These are phyloP conservation scores for Globisporangium spinosum DNA, from an alignment of 352 stramenopile species.

Conservation along the genomic window DNA sequence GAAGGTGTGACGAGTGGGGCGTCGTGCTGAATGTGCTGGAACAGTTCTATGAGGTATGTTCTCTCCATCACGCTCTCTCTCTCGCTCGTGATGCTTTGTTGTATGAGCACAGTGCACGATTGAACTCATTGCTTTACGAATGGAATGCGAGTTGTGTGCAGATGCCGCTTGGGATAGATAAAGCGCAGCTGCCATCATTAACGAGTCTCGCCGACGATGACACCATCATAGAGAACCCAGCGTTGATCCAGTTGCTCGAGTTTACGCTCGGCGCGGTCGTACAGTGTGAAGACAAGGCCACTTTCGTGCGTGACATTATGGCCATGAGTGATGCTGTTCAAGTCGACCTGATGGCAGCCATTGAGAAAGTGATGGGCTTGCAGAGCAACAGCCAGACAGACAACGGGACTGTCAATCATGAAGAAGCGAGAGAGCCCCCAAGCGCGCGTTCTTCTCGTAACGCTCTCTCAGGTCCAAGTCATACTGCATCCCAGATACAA, in stretches of 20 bases:
- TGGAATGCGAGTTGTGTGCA: neutral
- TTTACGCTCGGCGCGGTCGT: slow-evolving; percentile 49
- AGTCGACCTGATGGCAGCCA: slow-evolving; percentile 59
- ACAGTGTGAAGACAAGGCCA: slow-evolving; percentile 49
- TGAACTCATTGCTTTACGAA: neutral
- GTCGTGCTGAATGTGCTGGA: slow-evolving; percentile 28
- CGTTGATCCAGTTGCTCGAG: slow-evolving; percentile 30
- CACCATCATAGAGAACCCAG: neutral
- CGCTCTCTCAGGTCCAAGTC: neutral
- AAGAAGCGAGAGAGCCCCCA: neutral
- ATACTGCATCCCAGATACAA: neutral
- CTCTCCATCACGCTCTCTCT: neutral
- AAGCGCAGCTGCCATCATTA: neutral
- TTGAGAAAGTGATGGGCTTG: slow-evolving; percentile 46
- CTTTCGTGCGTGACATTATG: slow-evolving; percentile 67
- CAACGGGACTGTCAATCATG: neutral
- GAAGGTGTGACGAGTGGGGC: slow-evolving; percentile 20
- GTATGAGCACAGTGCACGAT: neutral
- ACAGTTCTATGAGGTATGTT: slow-evolving; percentile 52
- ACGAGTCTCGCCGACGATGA: slow-evolving; percentile 14
- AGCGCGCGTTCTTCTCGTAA: neutral
- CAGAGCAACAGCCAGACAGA: slow-evolving; percentile 8
- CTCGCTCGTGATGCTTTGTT: neutral
- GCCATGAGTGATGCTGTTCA: slow-evolving; percentile 55
- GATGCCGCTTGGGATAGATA: slow-evolving; percentile 25